Percentiles rank a stretch among this genome's conserved stretches.
Conservation (phyloP, 2,329 filamentous ascomycete species). For the Aureobasidium sp. region DNA sequence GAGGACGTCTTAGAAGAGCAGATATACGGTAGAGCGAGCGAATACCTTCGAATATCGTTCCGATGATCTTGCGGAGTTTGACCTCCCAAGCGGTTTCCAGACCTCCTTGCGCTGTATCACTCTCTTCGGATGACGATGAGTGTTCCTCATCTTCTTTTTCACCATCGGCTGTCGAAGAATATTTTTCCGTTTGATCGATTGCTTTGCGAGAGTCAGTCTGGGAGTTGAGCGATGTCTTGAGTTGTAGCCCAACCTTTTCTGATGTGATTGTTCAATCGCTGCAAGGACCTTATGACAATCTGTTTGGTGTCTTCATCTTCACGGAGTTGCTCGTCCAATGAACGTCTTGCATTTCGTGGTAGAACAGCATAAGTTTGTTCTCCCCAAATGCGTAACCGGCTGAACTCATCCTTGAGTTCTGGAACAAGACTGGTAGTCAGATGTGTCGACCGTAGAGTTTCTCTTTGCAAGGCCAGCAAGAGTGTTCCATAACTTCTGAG, state of each 20-base stretch:
- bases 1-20: neutral
- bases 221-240: too few species aligned
- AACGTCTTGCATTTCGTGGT: neutral
- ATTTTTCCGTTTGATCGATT: neutral
- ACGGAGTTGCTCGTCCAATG: neutral
- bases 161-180: neutral
- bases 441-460: neutral
- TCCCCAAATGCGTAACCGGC: neutral
- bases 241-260: neutral
- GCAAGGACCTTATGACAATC: neutral
- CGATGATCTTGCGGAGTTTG: neutral
- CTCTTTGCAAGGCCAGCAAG: neutral
- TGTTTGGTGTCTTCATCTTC: neutral
- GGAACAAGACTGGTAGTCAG: neutral
- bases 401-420: neutral
- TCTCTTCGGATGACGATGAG: neutral
- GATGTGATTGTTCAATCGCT: neutral
- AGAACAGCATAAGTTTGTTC: neutral
- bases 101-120: neutral
- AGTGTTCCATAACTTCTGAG: neutral
- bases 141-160: neutral
- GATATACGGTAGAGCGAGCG: neutral
- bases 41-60: neutral
- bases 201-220: neutral
- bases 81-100: neutral